Base-by-base conservation (phyloP, 176 grass and related monocot genomes). In the Carex scoparia region DNA sequence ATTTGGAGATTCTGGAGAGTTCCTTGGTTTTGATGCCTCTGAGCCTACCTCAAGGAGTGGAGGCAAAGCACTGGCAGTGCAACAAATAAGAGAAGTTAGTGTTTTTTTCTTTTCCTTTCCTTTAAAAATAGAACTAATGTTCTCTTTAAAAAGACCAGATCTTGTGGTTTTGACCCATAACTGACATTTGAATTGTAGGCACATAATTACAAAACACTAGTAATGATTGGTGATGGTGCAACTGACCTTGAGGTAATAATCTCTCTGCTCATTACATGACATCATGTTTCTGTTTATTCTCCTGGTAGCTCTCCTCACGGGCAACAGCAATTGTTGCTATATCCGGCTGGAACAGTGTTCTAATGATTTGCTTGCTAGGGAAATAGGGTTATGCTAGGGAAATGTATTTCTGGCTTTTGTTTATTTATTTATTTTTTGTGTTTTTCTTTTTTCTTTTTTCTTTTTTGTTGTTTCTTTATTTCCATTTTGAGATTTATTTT, bases 161-260 rank as follows among this genome's bases (percentile, higher is more conserved):
- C 55, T 42, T 59, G 35, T 37, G 38, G 65, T 79, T 89, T 86
- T 14, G 51, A 49, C 12, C 56, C 8, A 61, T 65, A 83, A 15
- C 57, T 88, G 42, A 64, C 11, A 92, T 69, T 56, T 80, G 8
- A 18, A 56, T 73, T 90, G 65, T 15, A 91, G 89, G 82, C 37
- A 13, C 86, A 84, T 83, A 61, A 82, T 85, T 88, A 91, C 83
- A 91, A 82, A 54, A 81, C 32, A 2, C 5, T 94, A 8, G 71
- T 93, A 86, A 98, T 98, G 93, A 92, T 98, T 89, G 95, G 95
- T 86, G 95, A 98, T 88, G 95, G 90, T 89, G 93, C 93, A 75
- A 94, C 93, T 71, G 93, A 94, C 85, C 90, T 94, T 86, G 93
- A 94, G 90, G 93, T 94, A 89, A 65, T 49, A 89, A 65, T 49